Conservation (phyloP, 257 asterid species). For the Nicotiana noctiflora region DNA sequence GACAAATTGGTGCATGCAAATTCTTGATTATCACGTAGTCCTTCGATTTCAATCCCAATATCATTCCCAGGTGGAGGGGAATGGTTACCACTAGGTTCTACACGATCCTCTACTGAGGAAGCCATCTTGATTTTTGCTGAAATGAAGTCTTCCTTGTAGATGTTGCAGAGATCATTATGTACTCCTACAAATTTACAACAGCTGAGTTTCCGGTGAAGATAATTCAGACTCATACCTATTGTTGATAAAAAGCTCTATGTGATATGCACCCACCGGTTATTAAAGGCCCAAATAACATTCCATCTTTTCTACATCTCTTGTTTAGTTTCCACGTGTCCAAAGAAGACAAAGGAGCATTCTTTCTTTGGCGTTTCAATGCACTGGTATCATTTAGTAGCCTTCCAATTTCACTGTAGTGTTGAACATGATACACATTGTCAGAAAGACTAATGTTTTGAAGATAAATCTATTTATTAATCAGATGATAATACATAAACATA, state of each 20-base stretch:
- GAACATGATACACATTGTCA: not conserved
- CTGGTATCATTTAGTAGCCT: constrained; percentile 11
- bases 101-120: constrained; percentile 20
- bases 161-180: constrained; percentile 36
- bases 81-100: not conserved
- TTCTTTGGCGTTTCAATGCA: not conserved
- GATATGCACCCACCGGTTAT: constrained; percentile 41
- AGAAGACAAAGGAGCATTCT: not conserved
- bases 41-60: constrained; percentile 38
- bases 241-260: not conserved
- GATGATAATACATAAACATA: constrained; percentile 21
- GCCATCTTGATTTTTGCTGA: constrained; percentile 28
- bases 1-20: constrained; percentile 22
- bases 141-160: constrained; percentile 27
- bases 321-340: constrained; percentile 30
- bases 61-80: constrained; percentile 15
- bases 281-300: constrained; percentile 33
- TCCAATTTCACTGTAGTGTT: constrained; percentile 33
- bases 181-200: constrained; percentile 38
- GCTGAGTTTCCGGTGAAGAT: not conserved
- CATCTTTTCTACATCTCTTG: constrained; percentile 34
- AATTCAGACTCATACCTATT: not conserved
- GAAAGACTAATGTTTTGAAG: not conserved
- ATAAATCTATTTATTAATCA: not conserved
- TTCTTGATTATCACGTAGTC: constrained; percentile 27